Conservation (phyloP, 2,329 filamentous ascomycete species). For the Aspergillus nomiae region DNA sequence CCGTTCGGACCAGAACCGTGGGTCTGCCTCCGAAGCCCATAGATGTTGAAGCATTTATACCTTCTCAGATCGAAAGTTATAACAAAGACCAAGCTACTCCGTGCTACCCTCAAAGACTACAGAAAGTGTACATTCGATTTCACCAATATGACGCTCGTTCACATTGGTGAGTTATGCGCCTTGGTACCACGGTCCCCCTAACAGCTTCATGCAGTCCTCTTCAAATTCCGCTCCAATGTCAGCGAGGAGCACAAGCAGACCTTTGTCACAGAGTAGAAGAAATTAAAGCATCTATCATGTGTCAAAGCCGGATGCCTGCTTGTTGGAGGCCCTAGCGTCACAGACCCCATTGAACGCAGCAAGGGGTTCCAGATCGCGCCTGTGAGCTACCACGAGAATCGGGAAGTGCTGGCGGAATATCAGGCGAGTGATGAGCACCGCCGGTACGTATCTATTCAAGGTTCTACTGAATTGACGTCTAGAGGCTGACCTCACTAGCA, state of each 20-base stretch:
- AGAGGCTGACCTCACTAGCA: slow-evolving; percentile 23
- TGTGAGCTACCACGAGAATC: slow-evolving; percentile 54
- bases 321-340: slow-evolving; percentile 57
- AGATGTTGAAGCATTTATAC: background rate
- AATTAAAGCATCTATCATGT: slow-evolving; percentile 51
- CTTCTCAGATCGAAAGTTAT: background rate
- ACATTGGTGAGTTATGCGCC: slow-evolving; percentile 4
- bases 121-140: background rate
- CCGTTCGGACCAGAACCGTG: background rate
- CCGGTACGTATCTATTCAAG: slow-evolving; percentile 33
- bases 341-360: slow-evolving; percentile 54
- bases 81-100: background rate
- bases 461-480: background rate
- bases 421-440: slow-evolving; percentile 57
- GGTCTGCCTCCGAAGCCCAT: background rate
- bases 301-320: slow-evolving; percentile 53
- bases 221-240: slow-evolving; percentile 52
- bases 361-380: slow-evolving; percentile 57
- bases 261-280: slow-evolving; percentile 52
- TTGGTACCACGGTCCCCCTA: background rate
- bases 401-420: slow-evolving; percentile 52
- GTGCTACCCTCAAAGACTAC: too few species aligned
- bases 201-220: slow-evolving; percentile 46
- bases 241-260: slow-evolving; percentile 45
- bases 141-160: slow-evolving; percentile 3